Conservation (phyloP, 371 early-diverging fungal genomes). For the Apophysomyces variabilis region DNA sequence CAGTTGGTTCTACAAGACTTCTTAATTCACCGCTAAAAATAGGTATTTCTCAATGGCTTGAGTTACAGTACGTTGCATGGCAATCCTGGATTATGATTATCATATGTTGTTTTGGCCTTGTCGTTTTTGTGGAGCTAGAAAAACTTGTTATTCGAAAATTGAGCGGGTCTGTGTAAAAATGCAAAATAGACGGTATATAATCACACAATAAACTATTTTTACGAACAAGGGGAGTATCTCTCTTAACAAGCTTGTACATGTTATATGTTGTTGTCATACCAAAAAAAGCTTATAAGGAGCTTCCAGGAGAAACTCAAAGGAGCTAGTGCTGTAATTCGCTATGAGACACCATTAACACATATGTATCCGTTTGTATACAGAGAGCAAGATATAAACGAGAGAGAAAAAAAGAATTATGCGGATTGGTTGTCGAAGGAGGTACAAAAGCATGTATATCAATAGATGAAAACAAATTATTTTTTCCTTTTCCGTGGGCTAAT, state of each 20-base stretch:
- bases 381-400: not conserved
- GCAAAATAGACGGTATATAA: too few species aligned
- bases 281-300: too few species aligned
- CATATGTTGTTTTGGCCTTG: conserved; percentile 68
- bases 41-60: conserved; percentile 62
- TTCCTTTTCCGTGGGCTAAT: conserved; percentile 4
- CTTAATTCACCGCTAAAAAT: not conserved
- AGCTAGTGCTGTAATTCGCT: too few species aligned
- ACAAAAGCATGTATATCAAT: not conserved
- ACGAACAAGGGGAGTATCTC: too few species aligned
- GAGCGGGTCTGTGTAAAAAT: not conserved
- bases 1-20: not conserved
- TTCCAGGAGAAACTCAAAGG: too few species aligned
- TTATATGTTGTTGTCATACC: too few species aligned
- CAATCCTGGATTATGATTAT: conserved; percentile 79
- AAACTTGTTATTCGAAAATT: conserved; percentile 56
- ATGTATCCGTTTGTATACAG: not conserved
- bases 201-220: too few species aligned
- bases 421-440: not conserved
- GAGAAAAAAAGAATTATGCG: not conserved
- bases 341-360: too few species aligned
- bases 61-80: conserved; percentile 66
- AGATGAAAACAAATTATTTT: conserved; percentile 10
- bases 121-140: conserved; percentile 70
- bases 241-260: too few species aligned